A percentile compares a stretch with the other conserved stretches of the same genome.
phyloP scores from a whole-genome alignment of 2,329 filamentous ascomycete genomes.

The Nemania sp. region DNA sequence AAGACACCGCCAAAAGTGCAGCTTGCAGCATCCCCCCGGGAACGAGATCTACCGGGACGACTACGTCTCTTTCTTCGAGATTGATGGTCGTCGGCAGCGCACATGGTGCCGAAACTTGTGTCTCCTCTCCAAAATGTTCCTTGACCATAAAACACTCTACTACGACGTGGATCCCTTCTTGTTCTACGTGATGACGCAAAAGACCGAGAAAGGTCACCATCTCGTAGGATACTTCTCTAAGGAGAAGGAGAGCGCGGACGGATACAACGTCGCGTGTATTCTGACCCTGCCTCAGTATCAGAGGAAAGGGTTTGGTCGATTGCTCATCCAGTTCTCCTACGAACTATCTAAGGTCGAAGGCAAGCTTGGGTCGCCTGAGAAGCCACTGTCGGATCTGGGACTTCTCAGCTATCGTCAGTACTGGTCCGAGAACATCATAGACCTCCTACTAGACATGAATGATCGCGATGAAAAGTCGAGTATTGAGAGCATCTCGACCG shows the following conservation, averaged over 20 bases:
- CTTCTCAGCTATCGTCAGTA: conserved; percentile 95
- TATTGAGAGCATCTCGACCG: conserved; percentile 83
- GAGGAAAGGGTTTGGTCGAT: conserved; percentile 89
- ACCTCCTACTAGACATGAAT: conserved; percentile 80
- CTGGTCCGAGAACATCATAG: conserved; percentile 95
- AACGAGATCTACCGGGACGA: conserved; percentile 99
- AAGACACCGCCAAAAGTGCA: conserved; percentile 90
- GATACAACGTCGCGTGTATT: conserved; percentile 98
- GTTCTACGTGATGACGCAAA: conserved; percentile 97
- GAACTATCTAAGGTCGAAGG: conserved; percentile 95
- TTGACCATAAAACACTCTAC: conserved; percentile 96
- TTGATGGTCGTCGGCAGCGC: conserved; percentile 91
- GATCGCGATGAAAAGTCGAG: conserved; percentile 78
- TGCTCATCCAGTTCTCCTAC: conserved; percentile 97
- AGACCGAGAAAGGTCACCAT: conserved; percentile 90
- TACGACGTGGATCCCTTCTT: conserved; percentile 99
- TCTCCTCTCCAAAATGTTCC: conserved; percentile 92
- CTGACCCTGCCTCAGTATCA: conserved; percentile 96
- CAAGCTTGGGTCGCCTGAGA: conserved; percentile 95
- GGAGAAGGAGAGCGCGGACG: conserved; percentile 96
- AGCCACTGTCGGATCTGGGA: conserved; percentile 93
- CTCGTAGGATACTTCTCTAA: conserved; percentile 99
- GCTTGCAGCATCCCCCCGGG: conserved; percentile 89
- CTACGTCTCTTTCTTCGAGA: conserved; percentile 95
- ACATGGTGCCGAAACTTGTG: conserved; percentile 98